phyloP scores from a whole-genome alignment of 192 early-diverging fungal genomes.

The Podochytrium sp. region DNA sequence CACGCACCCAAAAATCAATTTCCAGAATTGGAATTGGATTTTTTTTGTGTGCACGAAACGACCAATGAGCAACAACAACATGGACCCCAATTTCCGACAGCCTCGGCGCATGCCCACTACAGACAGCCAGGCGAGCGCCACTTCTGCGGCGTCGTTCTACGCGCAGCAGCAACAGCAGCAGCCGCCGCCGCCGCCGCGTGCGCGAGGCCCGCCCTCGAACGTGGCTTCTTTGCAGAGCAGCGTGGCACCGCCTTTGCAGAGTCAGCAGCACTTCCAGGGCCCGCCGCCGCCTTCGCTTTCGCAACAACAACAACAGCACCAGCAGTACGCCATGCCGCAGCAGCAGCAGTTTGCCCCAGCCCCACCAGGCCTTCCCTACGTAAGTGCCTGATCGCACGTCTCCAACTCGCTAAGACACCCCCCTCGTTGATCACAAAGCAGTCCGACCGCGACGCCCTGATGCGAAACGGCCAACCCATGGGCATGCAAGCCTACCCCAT shows the following conservation, averaged over 20 bases:
- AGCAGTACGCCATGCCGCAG: background rate
- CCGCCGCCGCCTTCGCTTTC: background rate
- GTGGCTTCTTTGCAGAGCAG: background rate
- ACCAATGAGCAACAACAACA: too few relatives aligned
- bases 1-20: too few relatives aligned
- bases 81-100: too few relatives aligned
- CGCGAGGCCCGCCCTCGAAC: background rate
- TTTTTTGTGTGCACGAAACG: too few relatives aligned
- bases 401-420: background rate
- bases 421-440: background rate
- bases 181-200: background rate
- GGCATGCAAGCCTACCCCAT: background rate
- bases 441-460: conserved; percentile 1
- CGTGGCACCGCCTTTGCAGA: too few relatives aligned
- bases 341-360: background rate
- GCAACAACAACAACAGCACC: conserved; percentile 13
- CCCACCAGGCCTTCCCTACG: conserved; percentile 1
- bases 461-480: conserved; percentile 16
- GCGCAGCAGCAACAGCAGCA: background rate
- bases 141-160: background rate
- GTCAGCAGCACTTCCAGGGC: background rate
- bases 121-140: background rate
- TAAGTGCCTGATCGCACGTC: background rate
- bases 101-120: too few relatives aligned
- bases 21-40: too few relatives aligned